These are phyloP conservation scores for Ashbya aceris DNA, from an alignment of 1,139 yeast genomes.

Conservation along the genomic window DNA sequence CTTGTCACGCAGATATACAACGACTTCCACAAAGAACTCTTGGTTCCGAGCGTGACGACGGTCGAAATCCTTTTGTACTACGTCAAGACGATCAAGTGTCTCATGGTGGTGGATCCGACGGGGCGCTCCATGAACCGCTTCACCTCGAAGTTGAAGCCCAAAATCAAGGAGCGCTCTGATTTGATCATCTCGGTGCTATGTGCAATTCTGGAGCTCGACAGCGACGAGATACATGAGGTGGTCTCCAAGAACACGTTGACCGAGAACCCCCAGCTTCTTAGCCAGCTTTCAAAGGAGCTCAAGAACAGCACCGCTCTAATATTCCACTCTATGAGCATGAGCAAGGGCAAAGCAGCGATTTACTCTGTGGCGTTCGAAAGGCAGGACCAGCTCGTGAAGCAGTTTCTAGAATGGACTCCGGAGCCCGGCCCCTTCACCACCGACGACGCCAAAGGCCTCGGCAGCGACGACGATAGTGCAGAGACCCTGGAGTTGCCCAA, in stretches of 20 bases:
- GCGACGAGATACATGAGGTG: constrained; percentile 22
- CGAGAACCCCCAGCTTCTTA: constrained; percentile 3
- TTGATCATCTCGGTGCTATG: constrained; percentile 60
- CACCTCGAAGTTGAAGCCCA: constrained; percentile 42
- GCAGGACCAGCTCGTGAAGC: constrained; percentile 13
- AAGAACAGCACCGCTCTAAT: constrained; percentile 2
- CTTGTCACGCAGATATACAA: constrained; percentile 34
- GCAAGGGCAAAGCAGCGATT: constrained; percentile 8
- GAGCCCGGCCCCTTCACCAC: constrained; percentile 75
- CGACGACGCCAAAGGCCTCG: constrained; percentile 58
- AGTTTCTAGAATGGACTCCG: constrained; percentile 60
- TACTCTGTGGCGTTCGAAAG: constrained; percentile 8
- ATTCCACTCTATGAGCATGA: constrained; percentile 3
- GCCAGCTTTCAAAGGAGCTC: constrained; percentile 4
- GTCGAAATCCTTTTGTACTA: constrained; percentile 62
- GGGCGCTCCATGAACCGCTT: constrained; percentile 39
- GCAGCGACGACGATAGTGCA: constrained; percentile 60
- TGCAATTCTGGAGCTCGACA: constrained; percentile 52
- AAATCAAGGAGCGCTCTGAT: constrained; percentile 43
- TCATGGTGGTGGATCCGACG: constrained; percentile 72
- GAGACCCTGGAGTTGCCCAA: constrained; percentile 58
- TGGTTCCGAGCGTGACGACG: constrained; percentile 82
- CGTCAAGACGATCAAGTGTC: constrained; percentile 62
- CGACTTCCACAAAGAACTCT: constrained; percentile 41
- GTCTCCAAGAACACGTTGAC: constrained; percentile 16